Conservation (phyloP, 2,329 filamentous ascomycete genomes). For the Trichoderma sp. region DNA sequence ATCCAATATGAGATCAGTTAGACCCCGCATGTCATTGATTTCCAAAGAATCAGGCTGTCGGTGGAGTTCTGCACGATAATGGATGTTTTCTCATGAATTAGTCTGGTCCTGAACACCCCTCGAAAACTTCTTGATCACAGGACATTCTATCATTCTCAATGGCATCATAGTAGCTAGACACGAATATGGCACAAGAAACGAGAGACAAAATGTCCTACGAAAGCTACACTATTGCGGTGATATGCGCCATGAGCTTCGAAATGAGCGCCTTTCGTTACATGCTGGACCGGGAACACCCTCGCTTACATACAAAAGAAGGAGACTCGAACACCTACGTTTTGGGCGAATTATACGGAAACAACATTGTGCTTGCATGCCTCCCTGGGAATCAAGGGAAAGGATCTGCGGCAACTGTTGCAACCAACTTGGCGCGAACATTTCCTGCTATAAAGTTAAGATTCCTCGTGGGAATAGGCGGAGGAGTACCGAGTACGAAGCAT, state of each 20-base stretch:
- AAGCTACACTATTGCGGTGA: not conserved
- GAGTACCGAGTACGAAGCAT: not conserved
- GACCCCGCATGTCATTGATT: no score
- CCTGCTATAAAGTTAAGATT: not conserved
- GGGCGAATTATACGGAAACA: not conserved
- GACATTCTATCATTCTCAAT: no score
- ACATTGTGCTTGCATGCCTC: not conserved
- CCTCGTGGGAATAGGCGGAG: not conserved
- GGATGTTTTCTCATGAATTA: no score
- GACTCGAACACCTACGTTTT: not conserved
- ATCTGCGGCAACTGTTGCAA: not conserved
- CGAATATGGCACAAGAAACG: no score
- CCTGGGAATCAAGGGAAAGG: not conserved
- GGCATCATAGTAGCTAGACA: no score
- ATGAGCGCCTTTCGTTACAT: not conserved
- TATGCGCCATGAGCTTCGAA: not conserved
- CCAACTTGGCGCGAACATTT: not conserved
- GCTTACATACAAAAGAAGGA: not conserved
- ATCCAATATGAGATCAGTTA: no score
- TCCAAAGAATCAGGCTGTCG: no score
- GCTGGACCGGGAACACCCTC: not conserved
- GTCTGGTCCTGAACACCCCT: no score
- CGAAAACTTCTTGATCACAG: no score
- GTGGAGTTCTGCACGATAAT: no score
- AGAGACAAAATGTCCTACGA: not conserved